phyloP scores from a whole-genome alignment of 78 protist genomes.

The Dictyostelium purpureum region DNA sequence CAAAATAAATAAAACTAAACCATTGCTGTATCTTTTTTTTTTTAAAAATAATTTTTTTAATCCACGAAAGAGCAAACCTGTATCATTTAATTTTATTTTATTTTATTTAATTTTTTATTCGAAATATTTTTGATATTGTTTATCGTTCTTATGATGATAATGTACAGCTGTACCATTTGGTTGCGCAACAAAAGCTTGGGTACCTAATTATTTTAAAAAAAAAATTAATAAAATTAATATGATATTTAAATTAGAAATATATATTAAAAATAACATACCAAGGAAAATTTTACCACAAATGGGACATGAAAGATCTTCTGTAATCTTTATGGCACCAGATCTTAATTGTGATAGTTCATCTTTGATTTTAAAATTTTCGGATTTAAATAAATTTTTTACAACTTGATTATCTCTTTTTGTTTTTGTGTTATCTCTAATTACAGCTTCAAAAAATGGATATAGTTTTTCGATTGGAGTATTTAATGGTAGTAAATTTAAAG shows the following conservation, averaged over 20 bases:
- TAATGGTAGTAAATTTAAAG: slow-evolving; percentile 47
- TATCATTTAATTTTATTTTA: background rate
- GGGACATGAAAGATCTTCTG: slow-evolving; percentile 79
- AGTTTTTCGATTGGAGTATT: slow-evolving; percentile 57
- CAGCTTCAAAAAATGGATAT: slow-evolving; percentile 80
- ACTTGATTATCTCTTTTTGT: slow-evolving; percentile 72
- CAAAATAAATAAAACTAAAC: background rate
- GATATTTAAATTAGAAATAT: too few species aligned
- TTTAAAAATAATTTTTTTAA: background rate
- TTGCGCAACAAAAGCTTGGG: slow-evolving; percentile 60
- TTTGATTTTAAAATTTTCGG: slow-evolving; percentile 58
- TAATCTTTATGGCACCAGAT: slow-evolving; percentile 68
- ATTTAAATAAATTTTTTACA: slow-evolving; percentile 36
- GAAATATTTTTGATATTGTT: background rate
- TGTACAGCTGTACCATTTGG: slow-evolving; percentile 69
- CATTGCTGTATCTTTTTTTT: background rate
- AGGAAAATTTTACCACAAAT: slow-evolving; percentile 71
- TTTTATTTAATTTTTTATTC: background rate
- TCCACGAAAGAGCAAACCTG: background rate
- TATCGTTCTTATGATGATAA: slow-evolving; percentile 30
- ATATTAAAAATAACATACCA: too few species aligned
- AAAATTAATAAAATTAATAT: too few species aligned
- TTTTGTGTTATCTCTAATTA: slow-evolving; percentile 72
- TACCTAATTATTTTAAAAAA: too few species aligned
- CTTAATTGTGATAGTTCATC: slow-evolving; percentile 49